Percentiles rank a stretch among this genome's conserved stretches.
Evolutionary conservation across 148 eudicot genomes (phyloP).

Genomic region (Fallopia convolvulus): DNA sequence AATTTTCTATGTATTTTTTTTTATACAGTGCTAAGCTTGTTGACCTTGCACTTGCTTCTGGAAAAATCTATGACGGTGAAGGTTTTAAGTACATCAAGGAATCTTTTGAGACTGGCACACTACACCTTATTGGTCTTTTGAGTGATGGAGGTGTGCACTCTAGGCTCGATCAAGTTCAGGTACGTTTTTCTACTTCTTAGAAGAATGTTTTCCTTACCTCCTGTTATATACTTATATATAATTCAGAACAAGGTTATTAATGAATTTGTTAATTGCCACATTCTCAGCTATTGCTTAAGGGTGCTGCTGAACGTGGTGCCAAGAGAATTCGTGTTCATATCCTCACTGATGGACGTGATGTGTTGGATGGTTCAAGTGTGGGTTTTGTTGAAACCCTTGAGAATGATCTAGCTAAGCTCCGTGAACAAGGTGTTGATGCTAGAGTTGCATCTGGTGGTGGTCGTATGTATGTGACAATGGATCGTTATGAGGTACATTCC

Average conservation of each 20-base stretch:
- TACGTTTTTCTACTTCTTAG: constrained; percentile 12
- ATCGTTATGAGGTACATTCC: constrained; percentile 78
- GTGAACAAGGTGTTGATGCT: constrained; percentile 83
- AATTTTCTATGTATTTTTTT: background rate
- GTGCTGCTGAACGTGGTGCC: constrained; percentile 75
- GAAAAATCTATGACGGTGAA: constrained; percentile 74
- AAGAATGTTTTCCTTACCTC: background rate
- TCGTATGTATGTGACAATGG: constrained; percentile 94
- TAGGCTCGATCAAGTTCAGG: constrained; percentile 90
- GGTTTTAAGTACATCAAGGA: constrained; percentile 83
- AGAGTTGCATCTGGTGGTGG: constrained; percentile 96
- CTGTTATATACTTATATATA: background rate
- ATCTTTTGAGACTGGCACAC: constrained; percentile 53
- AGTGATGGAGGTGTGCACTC: constrained; percentile 99
- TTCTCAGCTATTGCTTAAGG: constrained; percentile 67
- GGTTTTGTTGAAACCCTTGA: constrained; percentile 89
- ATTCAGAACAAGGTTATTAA: background rate
- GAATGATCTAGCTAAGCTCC: constrained; percentile 52
- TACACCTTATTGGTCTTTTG: constrained; percentile 85
- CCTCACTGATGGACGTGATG: constrained; percentile 97
- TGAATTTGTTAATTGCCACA: constrained; percentile 13
- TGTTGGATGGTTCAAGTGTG: constrained; percentile 86
- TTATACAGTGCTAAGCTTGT: constrained; percentile 77
- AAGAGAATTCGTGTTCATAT: constrained; percentile 80
- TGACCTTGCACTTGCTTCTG: constrained; percentile 84